These are phyloP conservation scores for Termitomyces sp. DNA, from an alignment of 768 basidiomycete genomes.

Conservation along the genomic window DNA sequence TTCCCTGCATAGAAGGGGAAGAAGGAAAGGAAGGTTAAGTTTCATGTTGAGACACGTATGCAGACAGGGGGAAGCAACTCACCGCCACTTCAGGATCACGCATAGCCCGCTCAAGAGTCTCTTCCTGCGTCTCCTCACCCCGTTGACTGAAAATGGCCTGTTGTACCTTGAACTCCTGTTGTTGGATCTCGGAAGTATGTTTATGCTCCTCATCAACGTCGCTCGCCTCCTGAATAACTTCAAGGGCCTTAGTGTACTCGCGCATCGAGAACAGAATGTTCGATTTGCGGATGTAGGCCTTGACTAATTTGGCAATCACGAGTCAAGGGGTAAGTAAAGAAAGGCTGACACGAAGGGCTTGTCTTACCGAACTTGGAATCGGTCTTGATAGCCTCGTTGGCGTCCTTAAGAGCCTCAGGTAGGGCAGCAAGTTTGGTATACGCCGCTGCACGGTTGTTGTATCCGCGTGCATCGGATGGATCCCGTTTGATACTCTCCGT, in stretches of 20 bases:
- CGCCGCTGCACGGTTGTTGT: conserved; percentile 98
- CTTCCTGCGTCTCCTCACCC: conserved; percentile 83
- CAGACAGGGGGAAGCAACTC: conserved; percentile 27
- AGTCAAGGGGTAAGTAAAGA: neutral
- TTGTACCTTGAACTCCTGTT: conserved; percentile 77
- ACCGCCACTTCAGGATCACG: conserved; percentile 94
- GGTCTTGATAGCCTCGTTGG: conserved; percentile 86
- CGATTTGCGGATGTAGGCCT: conserved; percentile 93
- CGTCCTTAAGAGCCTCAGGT: conserved; percentile 95
- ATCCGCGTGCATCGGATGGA: conserved; percentile 85
- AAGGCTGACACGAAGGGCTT: neutral
- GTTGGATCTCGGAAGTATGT: conserved; percentile 79
- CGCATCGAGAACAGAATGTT: conserved; percentile 87
- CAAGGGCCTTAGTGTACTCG: conserved; percentile 84
- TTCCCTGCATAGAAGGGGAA: conserved; percentile 40
- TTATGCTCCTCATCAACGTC: conserved; percentile 79
- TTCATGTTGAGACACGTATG: neutral
- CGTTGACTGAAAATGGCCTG: conserved; percentile 77
- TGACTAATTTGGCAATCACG: conserved; percentile 47
- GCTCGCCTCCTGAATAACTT: conserved; percentile 73
- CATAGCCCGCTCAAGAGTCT: conserved; percentile 93
- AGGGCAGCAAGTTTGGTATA: conserved; percentile 94
- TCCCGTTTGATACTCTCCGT: conserved; percentile 96
- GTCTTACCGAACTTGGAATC: conserved; percentile 79
- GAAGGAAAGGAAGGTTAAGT: conserved; percentile 3